Base-by-base conservation (phyloP, 2,329 filamentous ascomycete species). In the Erysiphe pisi region DNA sequence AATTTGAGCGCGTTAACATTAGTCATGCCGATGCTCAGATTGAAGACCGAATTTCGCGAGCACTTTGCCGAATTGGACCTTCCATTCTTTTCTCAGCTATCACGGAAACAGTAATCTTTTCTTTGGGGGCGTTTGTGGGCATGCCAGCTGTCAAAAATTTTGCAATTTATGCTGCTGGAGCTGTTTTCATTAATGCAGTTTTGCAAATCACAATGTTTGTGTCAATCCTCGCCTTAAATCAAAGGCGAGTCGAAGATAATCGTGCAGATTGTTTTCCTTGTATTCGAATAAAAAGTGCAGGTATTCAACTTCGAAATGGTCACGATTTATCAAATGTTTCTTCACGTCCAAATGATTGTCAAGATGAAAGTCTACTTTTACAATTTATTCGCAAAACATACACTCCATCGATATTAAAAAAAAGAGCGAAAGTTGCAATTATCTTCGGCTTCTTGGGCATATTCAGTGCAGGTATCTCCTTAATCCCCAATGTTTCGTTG, bases 121-220 rank as follows among this genome's bases (percentile, higher is more conserved):
- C 93, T 1, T 87, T 99, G 16, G 95, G 95, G 18, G 92, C 93
- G 63, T 94, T 95, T 78, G 96, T 97, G 9, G 94, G 94, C 74
- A 99, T 99, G 95, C 95, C 96, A 22, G 95, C 95, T 1, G 96
- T 99, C 65, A 89, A 93, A 79, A 99, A 99, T 83, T 99, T 99
- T 83, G 96, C 95, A 22, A 90, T 94, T 2, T 99, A 99, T 82
- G 95, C 95, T 18, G 94, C 95, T 1, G 95, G 95, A 75, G 95
- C 95, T 16, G 95, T 99, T 16, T 90, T 98, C 80, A 94, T 99
- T 86, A 99, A 99, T 82, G 96, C 96, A 0, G 83, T 98, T n/a
- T 85, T 99, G 8, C 95, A 99, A 83, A 91, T 98, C 79, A 99
- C 96, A 0, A 94, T 98, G 89, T 99, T 99, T 81, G 88, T 97